Percentiles rank a stretch among this genome's conserved stretches.
These are phyloP conservation scores for Eragrostis tef DNA, from an alignment of 202 grass and related monocot species.

Conservation along the genomic window DNA sequence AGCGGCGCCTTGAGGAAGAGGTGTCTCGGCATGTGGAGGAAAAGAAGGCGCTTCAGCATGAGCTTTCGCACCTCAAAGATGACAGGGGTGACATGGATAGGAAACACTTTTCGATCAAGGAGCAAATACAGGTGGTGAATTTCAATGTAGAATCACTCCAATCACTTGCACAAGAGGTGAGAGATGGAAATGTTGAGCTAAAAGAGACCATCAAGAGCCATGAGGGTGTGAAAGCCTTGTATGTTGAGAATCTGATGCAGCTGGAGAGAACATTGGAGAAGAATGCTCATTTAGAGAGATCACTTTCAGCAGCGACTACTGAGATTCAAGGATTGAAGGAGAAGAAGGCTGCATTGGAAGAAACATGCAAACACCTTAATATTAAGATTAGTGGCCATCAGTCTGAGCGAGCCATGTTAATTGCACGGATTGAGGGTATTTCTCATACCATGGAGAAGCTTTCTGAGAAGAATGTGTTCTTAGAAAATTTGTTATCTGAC, in stretches of 20 bases:
- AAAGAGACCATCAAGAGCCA: slow-evolving; percentile 83
- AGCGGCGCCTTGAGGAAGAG: slow-evolving; percentile 71
- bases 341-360: slow-evolving; percentile 65
- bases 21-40: slow-evolving; percentile 69
- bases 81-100: slow-evolving; percentile 68
- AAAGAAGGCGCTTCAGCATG: slow-evolving; percentile 70
- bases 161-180: slow-evolving; percentile 67
- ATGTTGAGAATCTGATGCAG: slow-evolving; percentile 78
- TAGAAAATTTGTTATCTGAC: slow-evolving; percentile 79
- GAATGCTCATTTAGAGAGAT: slow-evolving; percentile 72
- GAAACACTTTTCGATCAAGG: slow-evolving; percentile 65
- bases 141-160: slow-evolving; percentile 84
- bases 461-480: slow-evolving; percentile 63
- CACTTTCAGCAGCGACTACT: slow-evolving; percentile 55
- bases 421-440: slow-evolving; percentile 59
- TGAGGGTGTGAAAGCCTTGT: slow-evolving; percentile 58
- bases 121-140: slow-evolving; percentile 83
- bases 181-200: slow-evolving; percentile 72
- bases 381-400: slow-evolving; percentile 57
- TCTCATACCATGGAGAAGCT: slow-evolving; percentile 81
- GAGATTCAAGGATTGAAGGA: slow-evolving; percentile 65
- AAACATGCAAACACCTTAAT: slow-evolving; percentile 70
- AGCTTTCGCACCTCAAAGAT: slow-evolving; percentile 71
- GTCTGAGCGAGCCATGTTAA: slow-evolving; percentile 66
- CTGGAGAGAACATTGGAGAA: slow-evolving; percentile 70